Evolutionary conservation across 1,139 yeast genomes (phyloP).

Genomic region (Meyerozyma sp.): DNA sequence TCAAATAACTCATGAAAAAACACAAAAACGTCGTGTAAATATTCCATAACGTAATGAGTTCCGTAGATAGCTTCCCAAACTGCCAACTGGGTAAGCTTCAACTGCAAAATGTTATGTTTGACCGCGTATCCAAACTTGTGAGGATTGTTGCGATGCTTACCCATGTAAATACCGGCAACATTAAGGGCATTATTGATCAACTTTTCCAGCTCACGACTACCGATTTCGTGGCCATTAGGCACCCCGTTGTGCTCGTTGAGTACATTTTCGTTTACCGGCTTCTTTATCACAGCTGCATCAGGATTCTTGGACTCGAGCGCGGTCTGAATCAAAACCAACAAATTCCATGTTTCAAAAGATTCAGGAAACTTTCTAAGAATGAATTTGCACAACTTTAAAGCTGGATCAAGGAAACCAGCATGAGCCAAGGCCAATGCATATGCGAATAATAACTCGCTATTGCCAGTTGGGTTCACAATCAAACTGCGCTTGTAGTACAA

Average conservation of each 20-base stretch:
- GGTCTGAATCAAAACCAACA: constrained; percentile 29
- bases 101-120: constrained; percentile 57
- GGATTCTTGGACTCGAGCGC: constrained; percentile 24
- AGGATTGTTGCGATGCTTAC: constrained; percentile 22
- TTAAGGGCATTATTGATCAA: constrained; percentile 40
- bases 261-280: constrained; percentile 3
- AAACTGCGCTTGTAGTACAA: constrained; percentile 30
- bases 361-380: constrained; percentile 40
- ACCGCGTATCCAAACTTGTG: constrained; percentile 16
- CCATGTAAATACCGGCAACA: constrained; percentile 36
- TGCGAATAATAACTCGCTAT: constrained; percentile 23
- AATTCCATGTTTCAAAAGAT: constrained; percentile 43
- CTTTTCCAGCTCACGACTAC: constrained; percentile 28
- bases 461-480: constrained; percentile 37
- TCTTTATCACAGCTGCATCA: constrained; percentile 9
- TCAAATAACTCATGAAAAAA: constrained; percentile 54
- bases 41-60: constrained; percentile 55
- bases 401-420: constrained; percentile 19
- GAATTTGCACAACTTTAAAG: constrained; percentile 37
- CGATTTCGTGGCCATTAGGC: constrained; percentile 2
- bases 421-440: constrained; percentile 37
- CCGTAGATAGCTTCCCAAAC: constrained; percentile 64
- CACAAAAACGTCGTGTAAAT: constrained; percentile 60
- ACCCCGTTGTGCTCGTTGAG: neutral
- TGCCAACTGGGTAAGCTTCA: constrained; percentile 73